phyloP scores from a whole-genome alignment of 2,329 filamentous ascomycete species.

The Cladophialophora exuberans region DNA sequence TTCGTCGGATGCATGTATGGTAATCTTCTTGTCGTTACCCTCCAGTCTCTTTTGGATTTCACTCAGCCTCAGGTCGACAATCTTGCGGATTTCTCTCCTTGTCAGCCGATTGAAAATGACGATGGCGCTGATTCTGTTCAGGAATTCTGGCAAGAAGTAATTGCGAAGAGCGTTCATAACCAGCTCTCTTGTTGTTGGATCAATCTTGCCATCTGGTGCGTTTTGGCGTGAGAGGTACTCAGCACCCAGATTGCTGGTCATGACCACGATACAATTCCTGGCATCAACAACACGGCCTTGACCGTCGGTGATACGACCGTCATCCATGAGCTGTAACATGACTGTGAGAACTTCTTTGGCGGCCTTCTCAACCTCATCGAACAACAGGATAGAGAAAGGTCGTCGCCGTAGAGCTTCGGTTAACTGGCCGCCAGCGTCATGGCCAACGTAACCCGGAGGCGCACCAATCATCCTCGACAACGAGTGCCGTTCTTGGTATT shows the following conservation, averaged over 20 bases:
- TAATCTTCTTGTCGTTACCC: conserved; percentile 81
- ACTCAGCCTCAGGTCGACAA: conserved; percentile 83
- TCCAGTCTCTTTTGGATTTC: conserved; percentile 93
- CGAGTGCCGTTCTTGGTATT: conserved; percentile 96
- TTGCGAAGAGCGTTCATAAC: conserved; percentile 89
- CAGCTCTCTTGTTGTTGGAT: conserved; percentile 80
- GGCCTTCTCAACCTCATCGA: conserved; percentile 98
- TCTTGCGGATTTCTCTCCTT: conserved; percentile 85
- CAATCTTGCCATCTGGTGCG: conserved; percentile 79
- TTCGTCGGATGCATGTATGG: conserved; percentile 78
- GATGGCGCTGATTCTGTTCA: conserved; percentile 93
- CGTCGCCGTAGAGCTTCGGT: conserved; percentile 92
- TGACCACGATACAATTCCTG: conserved; percentile 97
- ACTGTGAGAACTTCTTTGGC: conserved; percentile 97
- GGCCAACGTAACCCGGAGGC: conserved; percentile 93
- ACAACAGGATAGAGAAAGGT: conserved; percentile 96
- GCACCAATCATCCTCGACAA: conserved; percentile 97
- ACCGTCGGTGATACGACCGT: conserved; percentile 96
- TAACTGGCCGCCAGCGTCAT: conserved; percentile 92
- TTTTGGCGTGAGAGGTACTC: conserved; percentile 86
- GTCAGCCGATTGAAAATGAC: conserved; percentile 99
- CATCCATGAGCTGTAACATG: conserved; percentile 98
- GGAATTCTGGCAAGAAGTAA: conserved; percentile 97
- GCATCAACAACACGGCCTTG: conserved; percentile 95
- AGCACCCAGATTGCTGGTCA: conserved; percentile 96